Evolutionary conservation across 192 early-diverging fungal species (phyloP).

Genomic region (Backusella australiensis): DNA sequence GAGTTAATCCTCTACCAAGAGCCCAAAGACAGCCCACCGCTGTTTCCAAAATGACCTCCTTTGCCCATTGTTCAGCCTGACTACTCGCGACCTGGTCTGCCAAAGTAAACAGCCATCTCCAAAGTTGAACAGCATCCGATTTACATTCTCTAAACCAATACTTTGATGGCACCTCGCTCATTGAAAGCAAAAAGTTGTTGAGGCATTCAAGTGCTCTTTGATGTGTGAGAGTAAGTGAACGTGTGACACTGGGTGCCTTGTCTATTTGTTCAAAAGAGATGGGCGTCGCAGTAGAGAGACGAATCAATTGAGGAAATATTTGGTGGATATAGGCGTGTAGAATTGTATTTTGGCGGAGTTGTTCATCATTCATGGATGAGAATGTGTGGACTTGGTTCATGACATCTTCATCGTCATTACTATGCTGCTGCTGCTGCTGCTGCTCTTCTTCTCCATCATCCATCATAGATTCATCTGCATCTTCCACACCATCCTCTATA

Average conservation of each 20-base stretch:
- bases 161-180: constrained; percentile 61
- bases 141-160: constrained; percentile 60
- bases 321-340: constrained; percentile 47
- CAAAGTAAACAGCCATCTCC: constrained; percentile 54
- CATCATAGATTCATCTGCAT: constrained; percentile 43
- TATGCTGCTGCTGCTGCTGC: constrained; percentile 21
- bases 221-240: constrained; percentile 58
- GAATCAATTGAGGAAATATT: constrained; percentile 49
- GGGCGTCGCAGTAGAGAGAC: constrained; percentile 46
- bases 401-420: constrained; percentile 26
- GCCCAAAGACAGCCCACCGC: constrained; percentile 78
- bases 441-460: constrained; percentile 39
- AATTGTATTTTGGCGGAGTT: constrained; percentile 35
- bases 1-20: constrained; percentile 62
- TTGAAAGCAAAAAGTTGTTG: constrained; percentile 72
- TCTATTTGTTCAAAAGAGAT: constrained; percentile 46
- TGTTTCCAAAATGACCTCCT: constrained; percentile 45
- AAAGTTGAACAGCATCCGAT: constrained; percentile 47
- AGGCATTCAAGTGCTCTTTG: constrained; percentile 67
- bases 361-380: constrained; percentile 27
- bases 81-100: constrained; percentile 34
- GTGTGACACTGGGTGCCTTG: constrained; percentile 38
- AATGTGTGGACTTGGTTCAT: constrained; percentile 29
- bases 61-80: constrained; percentile 5
- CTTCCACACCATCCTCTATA: constrained; percentile 44